These are phyloP conservation scores for Trebouxia sp. DNA, from an alignment of 139 green algal species.

Conservation along the genomic window DNA sequence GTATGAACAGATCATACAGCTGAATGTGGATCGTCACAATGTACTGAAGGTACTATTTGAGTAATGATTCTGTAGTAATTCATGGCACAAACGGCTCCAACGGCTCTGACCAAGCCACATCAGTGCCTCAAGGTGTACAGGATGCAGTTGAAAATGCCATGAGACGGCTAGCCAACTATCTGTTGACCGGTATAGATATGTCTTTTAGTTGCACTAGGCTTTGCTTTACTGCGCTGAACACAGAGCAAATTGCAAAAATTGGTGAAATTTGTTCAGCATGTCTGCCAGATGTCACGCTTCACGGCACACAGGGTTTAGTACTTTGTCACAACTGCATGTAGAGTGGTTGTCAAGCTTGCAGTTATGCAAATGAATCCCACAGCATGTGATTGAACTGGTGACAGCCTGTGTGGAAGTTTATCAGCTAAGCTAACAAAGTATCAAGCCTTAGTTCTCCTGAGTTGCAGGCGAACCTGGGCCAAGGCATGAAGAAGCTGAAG, in stretches of 20 bases:
- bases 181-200: too few species aligned
- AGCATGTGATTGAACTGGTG: neutral
- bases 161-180: too few species aligned
- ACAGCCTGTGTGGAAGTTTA: neutral
- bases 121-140: neutral
- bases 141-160: neutral
- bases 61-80: too few species aligned
- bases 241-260: too few species aligned
- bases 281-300: neutral
- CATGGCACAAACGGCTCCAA: neutral
- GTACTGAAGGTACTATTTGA: neutral
- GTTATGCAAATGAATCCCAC: neutral
- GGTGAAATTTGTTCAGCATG: too few species aligned
- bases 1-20: neutral
- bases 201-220: too few species aligned
- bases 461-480: slow-evolving; percentile 26
- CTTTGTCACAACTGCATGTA: neutral
- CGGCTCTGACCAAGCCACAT: neutral
- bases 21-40: neutral
- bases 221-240: too few species aligned
- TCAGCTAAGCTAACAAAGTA: neutral
- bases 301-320: too few species aligned
- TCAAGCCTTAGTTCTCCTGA: neutral
- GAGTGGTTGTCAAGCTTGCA: neutral
- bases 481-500: slow-evolving; percentile 2